Evolutionary conservation across 129 eudicot genomes (phyloP), one percentile per base, ranked within the genome.

Genomic region (Erigeron canadensis): DNA sequence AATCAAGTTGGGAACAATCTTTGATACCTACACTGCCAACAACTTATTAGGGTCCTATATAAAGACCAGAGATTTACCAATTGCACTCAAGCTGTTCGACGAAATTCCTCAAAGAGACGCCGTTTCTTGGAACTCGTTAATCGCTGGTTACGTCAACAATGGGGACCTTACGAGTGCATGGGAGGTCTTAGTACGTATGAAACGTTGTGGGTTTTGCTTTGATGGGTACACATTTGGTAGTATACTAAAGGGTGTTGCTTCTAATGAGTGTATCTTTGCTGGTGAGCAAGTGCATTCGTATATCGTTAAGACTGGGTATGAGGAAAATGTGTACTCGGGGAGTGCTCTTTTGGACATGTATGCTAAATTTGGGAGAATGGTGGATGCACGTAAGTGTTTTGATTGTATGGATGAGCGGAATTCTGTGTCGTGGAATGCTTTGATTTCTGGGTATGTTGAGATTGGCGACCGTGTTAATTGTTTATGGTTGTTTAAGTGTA

Each of bases 271-370:
- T 61, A 69, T 89, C 43, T 48, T 69, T 68, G 75, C 76, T 61
- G 97, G 98, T 28, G 79, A 76, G 66, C 90, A 85, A 81, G 74
- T 87, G 47, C 98, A 90, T 81, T 71, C 85, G 2, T 81, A 71
- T 71, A 55, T 87, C 13, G 67, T 87, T 28, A 94, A 87, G 75
- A 80, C 53, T 57, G 96, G 90, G 10, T 86, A 69, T 67, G 79
- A 65, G 23, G 83, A 65, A 45, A 79, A 87, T 83, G 96, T 90
- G 22, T 86, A 81, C 67, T 79, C 96, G 2, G 85, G 77, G 12
- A 94, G 97, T 84, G 91, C 98, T 39, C 90, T 94, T 79, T 64
- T 94, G 82, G 90, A 85, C 59, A 90, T 94, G 98, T 94, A 94
- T 73, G 88, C 89, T 10, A 90, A 89, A 85, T 87, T 90, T 79